Evolutionary conservation across 106 monocot genomes (phyloP).

Genomic region (Iris macrosiphon): DNA sequence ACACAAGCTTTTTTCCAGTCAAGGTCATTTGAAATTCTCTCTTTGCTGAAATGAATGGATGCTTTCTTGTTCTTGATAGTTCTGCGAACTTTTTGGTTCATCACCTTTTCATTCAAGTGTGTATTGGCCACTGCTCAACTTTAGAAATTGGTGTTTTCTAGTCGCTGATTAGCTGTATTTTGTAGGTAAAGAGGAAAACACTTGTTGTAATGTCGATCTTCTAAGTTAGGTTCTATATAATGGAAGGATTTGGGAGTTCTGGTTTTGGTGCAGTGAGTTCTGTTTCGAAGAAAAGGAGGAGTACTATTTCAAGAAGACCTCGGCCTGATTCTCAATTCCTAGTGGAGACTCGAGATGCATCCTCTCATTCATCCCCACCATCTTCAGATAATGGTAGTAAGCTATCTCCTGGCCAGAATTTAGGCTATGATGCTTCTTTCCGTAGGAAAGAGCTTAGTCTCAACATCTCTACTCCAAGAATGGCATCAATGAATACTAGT

Average conservation of each 20-base stretch:
- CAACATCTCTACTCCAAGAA: conserved; percentile 22
- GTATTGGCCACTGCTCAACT: too few species aligned
- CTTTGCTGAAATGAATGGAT: too few species aligned
- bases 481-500: conserved; percentile 24
- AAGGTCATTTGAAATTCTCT: too few species aligned
- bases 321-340: conserved; percentile 19
- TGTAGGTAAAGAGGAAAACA: too few species aligned
- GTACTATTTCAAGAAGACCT: conserved; percentile 35
- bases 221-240: background rate
- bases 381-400: conserved; percentile 52
- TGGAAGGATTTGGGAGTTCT: conserved; percentile 39
- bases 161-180: too few species aligned
- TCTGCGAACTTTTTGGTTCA: too few species aligned
- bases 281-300: conserved; percentile 40
- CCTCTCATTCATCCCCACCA: conserved; percentile 40
- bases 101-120: too few species aligned
- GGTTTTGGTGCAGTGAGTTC: conserved; percentile 13
- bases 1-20: too few species aligned
- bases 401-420: conserved; percentile 30
- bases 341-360: conserved; percentile 24
- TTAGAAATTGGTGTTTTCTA: too few species aligned
- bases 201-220: too few species aligned
- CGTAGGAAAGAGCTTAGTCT: conserved; percentile 42
- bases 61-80: too few species aligned
- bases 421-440: conserved; percentile 10